Evolutionary conservation across 2,329 filamentous ascomycete species (phyloP).

Genomic region (Paecilomyces variotii): DNA sequence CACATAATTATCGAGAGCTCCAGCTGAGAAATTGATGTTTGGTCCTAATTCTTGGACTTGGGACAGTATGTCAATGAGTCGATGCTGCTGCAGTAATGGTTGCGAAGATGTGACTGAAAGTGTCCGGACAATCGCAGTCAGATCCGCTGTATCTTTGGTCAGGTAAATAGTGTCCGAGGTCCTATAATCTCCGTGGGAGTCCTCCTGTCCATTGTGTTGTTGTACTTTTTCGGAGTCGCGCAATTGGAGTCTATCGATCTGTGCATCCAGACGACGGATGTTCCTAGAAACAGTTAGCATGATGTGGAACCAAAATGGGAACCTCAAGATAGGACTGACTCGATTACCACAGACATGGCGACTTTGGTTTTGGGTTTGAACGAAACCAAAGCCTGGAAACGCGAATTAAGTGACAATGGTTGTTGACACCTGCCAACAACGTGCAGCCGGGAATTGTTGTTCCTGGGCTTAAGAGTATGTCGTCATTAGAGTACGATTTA

Average conservation of each 20-base stretch:
- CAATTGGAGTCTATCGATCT: conserved; percentile 42
- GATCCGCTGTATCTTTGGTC: conserved; percentile 41
- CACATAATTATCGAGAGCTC: conserved; percentile 47
- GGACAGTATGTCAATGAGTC: conserved; percentile 55
- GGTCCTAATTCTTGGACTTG: conserved; percentile 41
- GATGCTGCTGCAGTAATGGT: conserved; percentile 51
- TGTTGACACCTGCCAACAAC: background rate
- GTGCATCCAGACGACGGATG: conserved; percentile 49
- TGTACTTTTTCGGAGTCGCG: conserved; percentile 15
- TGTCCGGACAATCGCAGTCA: conserved; percentile 61
- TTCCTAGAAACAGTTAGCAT: conserved; percentile 33
- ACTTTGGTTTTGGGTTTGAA: background rate
- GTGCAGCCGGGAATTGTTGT: background rate
- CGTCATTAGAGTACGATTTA: background rate
- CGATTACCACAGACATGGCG: conserved; percentile 1
- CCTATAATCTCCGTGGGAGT: conserved; percentile 21
- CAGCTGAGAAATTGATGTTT: conserved; percentile 9
- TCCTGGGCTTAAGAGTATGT: background rate
- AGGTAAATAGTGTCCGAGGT: conserved; percentile 40
- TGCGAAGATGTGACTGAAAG: conserved; percentile 62
- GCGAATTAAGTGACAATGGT: background rate
- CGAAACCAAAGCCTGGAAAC: background rate
- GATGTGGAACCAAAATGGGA: background rate
- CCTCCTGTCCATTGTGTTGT: conserved; percentile 1
- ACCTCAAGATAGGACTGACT: background rate